Conservation (phyloP, 2,329 filamentous ascomycete species). For the Elsinoe australis region DNA sequence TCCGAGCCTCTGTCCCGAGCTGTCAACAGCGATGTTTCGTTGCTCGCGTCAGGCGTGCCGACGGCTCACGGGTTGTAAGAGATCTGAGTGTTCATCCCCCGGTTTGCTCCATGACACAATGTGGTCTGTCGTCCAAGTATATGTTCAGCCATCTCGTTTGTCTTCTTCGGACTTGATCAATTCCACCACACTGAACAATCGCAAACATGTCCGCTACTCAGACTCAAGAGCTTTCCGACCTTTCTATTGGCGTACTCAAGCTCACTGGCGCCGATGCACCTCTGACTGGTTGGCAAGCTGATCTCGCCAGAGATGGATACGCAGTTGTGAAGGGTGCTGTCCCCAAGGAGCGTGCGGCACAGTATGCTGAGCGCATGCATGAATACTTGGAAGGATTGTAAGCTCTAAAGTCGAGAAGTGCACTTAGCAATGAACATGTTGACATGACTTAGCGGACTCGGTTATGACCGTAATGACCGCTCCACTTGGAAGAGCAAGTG, state of each 20-base stretch:
- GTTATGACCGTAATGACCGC: slow-evolving; percentile 32
- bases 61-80: background rate
- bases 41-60: background rate
- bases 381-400: slow-evolving; percentile 27
- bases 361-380: slow-evolving; percentile 24
- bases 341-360: slow-evolving; percentile 31
- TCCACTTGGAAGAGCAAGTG: slow-evolving; percentile 31
- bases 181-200: background rate
- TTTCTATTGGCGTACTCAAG: background rate
- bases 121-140: background rate
- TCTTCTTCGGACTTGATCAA: background rate
- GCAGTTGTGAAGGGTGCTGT: slow-evolving; percentile 39
- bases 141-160: slow-evolving; percentile 3
- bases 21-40: no score
- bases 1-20: background rate
- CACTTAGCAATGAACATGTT: no score
- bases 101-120: background rate
- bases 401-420: background rate
- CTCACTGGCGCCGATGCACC: slow-evolving; percentile 2
- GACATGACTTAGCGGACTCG: slow-evolving; percentile 31
- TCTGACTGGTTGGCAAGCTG: slow-evolving; percentile 8
- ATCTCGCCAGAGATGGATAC: slow-evolving; percentile 34
- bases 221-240: background rate
- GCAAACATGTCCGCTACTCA: slow-evolving; percentile 1
- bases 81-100: background rate